Evolutionary conservation across 2,329 filamentous ascomycete species (phyloP).

Genomic region (Magnaporthiopsis incrustans): DNA sequence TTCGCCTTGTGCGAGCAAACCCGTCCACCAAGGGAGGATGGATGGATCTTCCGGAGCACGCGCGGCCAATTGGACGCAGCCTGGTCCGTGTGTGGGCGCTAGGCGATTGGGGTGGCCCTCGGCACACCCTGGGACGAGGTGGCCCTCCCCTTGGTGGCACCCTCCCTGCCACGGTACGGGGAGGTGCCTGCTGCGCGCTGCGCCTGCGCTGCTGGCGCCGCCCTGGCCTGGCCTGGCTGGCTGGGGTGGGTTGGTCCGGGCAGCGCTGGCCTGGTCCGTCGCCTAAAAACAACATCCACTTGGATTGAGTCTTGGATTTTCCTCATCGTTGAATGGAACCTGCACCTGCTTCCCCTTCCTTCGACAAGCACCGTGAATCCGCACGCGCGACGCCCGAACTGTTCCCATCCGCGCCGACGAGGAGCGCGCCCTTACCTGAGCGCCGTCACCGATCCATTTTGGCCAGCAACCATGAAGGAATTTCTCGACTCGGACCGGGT

Average conservation of each 20-base stretch:
- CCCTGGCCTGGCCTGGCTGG: not conserved
- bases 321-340: conserved; percentile 10
- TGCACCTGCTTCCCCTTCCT: conserved; percentile 8
- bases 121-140: too few relatives aligned
- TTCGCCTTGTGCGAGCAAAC: too few relatives aligned
- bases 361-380: not conserved
- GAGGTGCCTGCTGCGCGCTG: conserved; percentile 1
- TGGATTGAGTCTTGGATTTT: conserved; percentile 13
- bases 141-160: too few relatives aligned
- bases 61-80: too few relatives aligned
- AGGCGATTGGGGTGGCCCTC: too few relatives aligned
- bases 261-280: conserved; percentile 7
- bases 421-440: too few relatives aligned
- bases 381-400: not conserved
- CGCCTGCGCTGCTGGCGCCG: conserved; percentile 5
- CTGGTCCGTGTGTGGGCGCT: too few relatives aligned
- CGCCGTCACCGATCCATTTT: too few relatives aligned
- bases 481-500: conserved; percentile 58
- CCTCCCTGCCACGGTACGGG: too few relatives aligned
- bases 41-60: too few relatives aligned
- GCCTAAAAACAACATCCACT: conserved; percentile 13
- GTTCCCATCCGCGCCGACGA: not conserved
- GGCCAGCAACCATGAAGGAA: conserved; percentile 43
- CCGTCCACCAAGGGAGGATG: too few relatives aligned
- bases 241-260: too few relatives aligned